Evolutionary conservation across 1,284 basidiomycete genomes (phyloP), one percentile per base, ranked within the genome.

Genomic region (Ceratobasidium sp.): DNA sequence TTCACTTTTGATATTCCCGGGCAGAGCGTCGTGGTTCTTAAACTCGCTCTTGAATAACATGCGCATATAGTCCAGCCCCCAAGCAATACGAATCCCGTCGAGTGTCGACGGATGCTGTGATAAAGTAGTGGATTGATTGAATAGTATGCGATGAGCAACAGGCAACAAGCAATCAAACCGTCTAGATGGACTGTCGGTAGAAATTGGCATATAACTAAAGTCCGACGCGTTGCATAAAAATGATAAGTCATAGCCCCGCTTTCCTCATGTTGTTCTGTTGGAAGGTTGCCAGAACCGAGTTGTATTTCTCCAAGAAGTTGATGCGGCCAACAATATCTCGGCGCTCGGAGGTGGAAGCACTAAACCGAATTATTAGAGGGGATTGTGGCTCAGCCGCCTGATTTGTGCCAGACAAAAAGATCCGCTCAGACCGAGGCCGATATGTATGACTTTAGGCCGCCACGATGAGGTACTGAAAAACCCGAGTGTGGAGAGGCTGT

Each of bases 1-100:
- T 84, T 88, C 75, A 78, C 79, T 39, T 88, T 82, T 75, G 83
- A 79, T n/a, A 85, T 84, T 8, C 83, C 84, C 25, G 82, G 79
- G 0, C 82, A 84, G 73, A 87, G 85, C 73, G 80, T 88, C 56
- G 85, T 79, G 69, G 83, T 86, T 27, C 76, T 87, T 23, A 62
- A 62, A 25, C 47, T 62, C 16, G 19, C n/a, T 5, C 33, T 62
- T 19, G 19, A 52, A 21, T 52, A 33, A 25, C 23, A 21, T 27
- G 47, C 47, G 11, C 16, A 16, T n/a, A 16, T 46, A n/a, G 16
- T 16, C 47, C 14, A 50, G 47, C 21, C 47, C 23, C 6, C 4
- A 25, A 11, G 33, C n/a, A n/a, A 11, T 36, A 36, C 11, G 33
- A 36, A 5, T 36, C 21, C n/a, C 11, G 21, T 4, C 21, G 47